Conservation (phyloP, 805 yeast genomes). For the Starmerella apis region DNA sequence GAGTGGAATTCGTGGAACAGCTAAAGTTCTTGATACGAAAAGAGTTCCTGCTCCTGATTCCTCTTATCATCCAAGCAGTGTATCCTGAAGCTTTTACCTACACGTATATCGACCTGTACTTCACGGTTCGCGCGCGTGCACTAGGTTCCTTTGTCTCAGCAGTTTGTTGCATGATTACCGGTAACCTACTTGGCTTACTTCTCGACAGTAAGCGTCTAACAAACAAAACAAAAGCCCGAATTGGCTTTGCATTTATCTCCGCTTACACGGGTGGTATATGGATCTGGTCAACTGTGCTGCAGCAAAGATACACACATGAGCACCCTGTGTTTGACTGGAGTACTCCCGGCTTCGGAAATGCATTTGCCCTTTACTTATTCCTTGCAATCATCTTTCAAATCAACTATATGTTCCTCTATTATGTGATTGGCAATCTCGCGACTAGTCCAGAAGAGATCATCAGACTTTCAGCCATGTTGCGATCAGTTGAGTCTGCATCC, state of each 20-base stretch:
- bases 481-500: slow-evolving; percentile 17
- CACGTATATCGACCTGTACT: slow-evolving; percentile 32
- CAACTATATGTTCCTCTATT: slow-evolving; percentile 14
- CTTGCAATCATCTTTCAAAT: slow-evolving; percentile 14
- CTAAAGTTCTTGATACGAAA: slow-evolving; percentile 10
- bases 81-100: slow-evolving; percentile 16
- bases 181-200: slow-evolving; percentile 33
- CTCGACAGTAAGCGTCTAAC: slow-evolving; percentile 37
- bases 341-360: slow-evolving; percentile 38
- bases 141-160: slow-evolving; percentile 44
- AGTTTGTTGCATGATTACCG: slow-evolving; percentile 43
- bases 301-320: slow-evolving; percentile 12
- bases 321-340: slow-evolving; percentile 34
- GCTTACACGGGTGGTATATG: slow-evolving; percentile 36
- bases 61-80: slow-evolving; percentile 19
- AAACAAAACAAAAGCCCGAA: slow-evolving; percentile 39
- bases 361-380: slow-evolving; percentile 38
- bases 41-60: slow-evolving; percentile 15
- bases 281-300: slow-evolving; percentile 24
- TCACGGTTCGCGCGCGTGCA: slow-evolving; percentile 47
- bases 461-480: slow-evolving; percentile 13
- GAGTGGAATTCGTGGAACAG: slow-evolving; percentile 13
- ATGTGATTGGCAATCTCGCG: slow-evolving; percentile 16
- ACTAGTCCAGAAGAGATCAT: slow-evolving; percentile 12
- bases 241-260: slow-evolving; percentile 38